Evolutionary conservation across 169 alveolate species (phyloP).

Genomic region (Plasmodium gonderi): DNA sequence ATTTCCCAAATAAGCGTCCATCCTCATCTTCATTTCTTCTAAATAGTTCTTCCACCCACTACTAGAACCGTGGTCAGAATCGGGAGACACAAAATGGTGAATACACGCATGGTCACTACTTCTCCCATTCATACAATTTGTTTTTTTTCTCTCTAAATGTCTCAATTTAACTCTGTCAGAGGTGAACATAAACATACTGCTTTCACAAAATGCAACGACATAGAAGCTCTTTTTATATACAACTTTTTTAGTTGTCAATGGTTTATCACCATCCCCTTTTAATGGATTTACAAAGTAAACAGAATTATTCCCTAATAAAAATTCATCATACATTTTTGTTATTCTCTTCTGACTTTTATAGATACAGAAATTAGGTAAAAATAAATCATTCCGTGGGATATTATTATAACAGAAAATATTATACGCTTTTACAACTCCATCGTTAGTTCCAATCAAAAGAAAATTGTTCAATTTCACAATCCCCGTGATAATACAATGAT

Average conservation of each 20-base stretch:
- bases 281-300: slow-evolving; percentile 17
- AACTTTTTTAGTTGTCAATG: not conserved
- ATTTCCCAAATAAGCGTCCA: not conserved
- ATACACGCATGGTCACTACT: not conserved
- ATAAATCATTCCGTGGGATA: not conserved
- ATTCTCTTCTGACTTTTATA: slow-evolving; percentile 51
- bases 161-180: slow-evolving; percentile 5
- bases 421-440: slow-evolving; percentile 55
- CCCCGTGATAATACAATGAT: not conserved
- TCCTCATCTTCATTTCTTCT: slow-evolving; percentile 1
- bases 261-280: not conserved
- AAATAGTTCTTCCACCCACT: not conserved
- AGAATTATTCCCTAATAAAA: slow-evolving; percentile 36
- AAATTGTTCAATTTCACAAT: slow-evolving; percentile 30
- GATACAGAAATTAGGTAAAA: not conserved
- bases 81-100: too few relatives aligned
- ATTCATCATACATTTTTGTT: slow-evolving; percentile 26
- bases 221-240: slow-evolving; percentile 20
- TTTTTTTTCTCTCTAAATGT: not conserved
- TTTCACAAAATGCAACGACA: slow-evolving; percentile 24
- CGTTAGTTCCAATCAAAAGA: slow-evolving; percentile 32
- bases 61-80: not conserved
- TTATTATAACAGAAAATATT: slow-evolving; percentile 11
- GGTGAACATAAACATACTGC: slow-evolving; percentile 12
- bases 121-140: not conserved